phyloP scores from a whole-genome alignment of 2,329 filamentous ascomycete species.

The Venturia aucupariae region DNA sequence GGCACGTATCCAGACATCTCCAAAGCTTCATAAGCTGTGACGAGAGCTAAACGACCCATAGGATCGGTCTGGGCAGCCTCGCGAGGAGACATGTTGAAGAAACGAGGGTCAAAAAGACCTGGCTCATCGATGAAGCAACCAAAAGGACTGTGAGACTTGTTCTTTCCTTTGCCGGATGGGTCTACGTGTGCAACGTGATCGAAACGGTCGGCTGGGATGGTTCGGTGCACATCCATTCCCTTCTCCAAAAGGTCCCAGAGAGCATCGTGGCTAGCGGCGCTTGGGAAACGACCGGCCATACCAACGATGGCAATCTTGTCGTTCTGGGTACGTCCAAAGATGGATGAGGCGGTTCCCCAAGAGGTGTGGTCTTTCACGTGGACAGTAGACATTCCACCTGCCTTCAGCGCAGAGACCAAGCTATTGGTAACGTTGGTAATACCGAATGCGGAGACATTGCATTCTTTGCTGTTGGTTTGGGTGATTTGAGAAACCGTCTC shows the following conservation, averaged over 20 bases:
- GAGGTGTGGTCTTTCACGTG: slow-evolving; percentile 35
- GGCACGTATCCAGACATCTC: slow-evolving; percentile 73
- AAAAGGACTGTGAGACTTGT: slow-evolving; percentile 67
- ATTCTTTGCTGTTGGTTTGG: slow-evolving; percentile 29
- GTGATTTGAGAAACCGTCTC: slow-evolving; percentile 40
- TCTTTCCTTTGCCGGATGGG: slow-evolving; percentile 61
- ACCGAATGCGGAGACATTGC: slow-evolving; percentile 41
- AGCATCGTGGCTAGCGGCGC: slow-evolving; percentile 59
- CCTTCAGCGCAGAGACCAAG: slow-evolving; percentile 45
- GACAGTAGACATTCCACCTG: slow-evolving; percentile 37
- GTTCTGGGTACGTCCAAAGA: slow-evolving; percentile 39
- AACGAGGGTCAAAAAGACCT: slow-evolving; percentile 69
- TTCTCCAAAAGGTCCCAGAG: slow-evolving; percentile 69
- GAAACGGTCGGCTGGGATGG: slow-evolving; percentile 62
- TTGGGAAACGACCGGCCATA: slow-evolving; percentile 69
- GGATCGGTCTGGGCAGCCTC: slow-evolving; percentile 75
- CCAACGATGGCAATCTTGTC: slow-evolving; percentile 79
- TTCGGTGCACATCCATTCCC: slow-evolving; percentile 64
- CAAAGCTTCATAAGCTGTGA: slow-evolving; percentile 71
- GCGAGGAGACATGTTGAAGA: slow-evolving; percentile 80
- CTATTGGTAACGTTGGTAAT: slow-evolving; percentile 46
- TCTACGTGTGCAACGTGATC: slow-evolving; percentile 63
- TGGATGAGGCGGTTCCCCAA: slow-evolving; percentile 30
- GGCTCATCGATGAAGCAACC: slow-evolving; percentile 70
- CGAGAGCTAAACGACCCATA: slow-evolving; percentile 66